These are phyloP conservation scores for Wickerhamiella slavikovae DNA, from an alignment of 805 yeast genomes.

Conservation along the genomic window DNA sequence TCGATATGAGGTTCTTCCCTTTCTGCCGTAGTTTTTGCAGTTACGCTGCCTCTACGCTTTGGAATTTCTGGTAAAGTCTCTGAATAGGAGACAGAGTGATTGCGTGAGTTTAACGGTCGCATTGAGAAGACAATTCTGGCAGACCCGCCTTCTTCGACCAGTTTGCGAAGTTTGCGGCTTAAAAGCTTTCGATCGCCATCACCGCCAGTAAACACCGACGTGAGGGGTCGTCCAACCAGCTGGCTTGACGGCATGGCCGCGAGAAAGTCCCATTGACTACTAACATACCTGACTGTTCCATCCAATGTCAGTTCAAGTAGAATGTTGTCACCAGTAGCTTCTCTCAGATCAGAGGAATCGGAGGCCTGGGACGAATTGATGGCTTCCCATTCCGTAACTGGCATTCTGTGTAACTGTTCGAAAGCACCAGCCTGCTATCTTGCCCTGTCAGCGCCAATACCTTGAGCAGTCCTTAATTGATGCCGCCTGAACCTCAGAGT, in stretches of 20 bases:
- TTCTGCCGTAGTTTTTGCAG: background rate
- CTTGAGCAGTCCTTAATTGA: too few relatives aligned
- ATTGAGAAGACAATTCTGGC: conserved; percentile 2
- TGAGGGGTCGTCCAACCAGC: conserved; percentile 10
- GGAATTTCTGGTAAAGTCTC: too few relatives aligned
- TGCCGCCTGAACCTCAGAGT: too few relatives aligned
- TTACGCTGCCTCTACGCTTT: background rate
- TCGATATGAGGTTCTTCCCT: background rate
- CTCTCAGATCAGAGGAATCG: conserved; percentile 13
- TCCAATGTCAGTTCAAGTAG: conserved; percentile 67
- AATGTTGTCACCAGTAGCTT: conserved; percentile 27
- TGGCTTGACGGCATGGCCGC: conserved; percentile 27
- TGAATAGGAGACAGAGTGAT: background rate
- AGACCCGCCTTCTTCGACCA: conserved; percentile 1
- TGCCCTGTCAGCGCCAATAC: too few relatives aligned
- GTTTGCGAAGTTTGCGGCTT: conserved; percentile 6
- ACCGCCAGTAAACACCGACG: conserved; percentile 12
- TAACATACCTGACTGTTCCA: conserved; percentile 54
- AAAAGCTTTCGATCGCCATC: conserved; percentile 11
- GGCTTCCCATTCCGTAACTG: too few relatives aligned
- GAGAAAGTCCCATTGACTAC: conserved; percentile 58
- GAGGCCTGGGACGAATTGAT: too few relatives aligned
- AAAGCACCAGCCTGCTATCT: too few relatives aligned
- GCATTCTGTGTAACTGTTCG: too few relatives aligned
- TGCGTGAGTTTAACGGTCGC: background rate